Conservation (phyloP, 371 early-diverging fungal species). For the Haplosporangium sp. region DNA sequence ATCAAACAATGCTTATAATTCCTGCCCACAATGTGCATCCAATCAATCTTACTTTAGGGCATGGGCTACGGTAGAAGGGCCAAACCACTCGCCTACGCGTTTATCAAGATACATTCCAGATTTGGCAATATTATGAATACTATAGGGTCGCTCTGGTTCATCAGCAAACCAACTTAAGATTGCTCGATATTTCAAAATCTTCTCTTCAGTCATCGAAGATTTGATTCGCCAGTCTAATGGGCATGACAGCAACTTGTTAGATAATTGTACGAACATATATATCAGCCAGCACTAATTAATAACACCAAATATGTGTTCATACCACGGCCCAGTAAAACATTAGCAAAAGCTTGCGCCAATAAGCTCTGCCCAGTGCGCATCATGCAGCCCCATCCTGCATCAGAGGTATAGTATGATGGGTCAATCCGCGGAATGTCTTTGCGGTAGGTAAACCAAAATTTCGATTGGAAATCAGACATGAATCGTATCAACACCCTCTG, state of each 20-base stretch:
- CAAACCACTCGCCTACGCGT: slow-evolving; percentile 96
- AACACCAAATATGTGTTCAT: slow-evolving; percentile 9
- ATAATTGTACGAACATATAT: too few species aligned
- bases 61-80: slow-evolving; percentile 91
- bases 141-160: slow-evolving; percentile 83
- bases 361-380: slow-evolving; percentile 95
- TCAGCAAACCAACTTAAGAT: slow-evolving; percentile 89
- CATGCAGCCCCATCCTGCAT: slow-evolving; percentile 98
- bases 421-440: slow-evolving; percentile 85
- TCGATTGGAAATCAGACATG: slow-evolving; percentile 42
- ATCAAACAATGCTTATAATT: background rate
- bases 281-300: too few species aligned
- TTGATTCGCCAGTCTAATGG: slow-evolving; percentile 32
- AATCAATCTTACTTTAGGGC: slow-evolving; percentile 77
- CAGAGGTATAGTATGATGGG: slow-evolving; percentile 85
- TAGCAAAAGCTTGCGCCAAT: slow-evolving; percentile 84
- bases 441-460: slow-evolving; percentile 94
- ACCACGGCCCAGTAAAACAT: slow-evolving; percentile 76
- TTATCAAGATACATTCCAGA: slow-evolving; percentile 86
- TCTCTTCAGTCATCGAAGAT: slow-evolving; percentile 10
- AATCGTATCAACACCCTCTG: slow-evolving; percentile 15
- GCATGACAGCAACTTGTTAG: too few species aligned
- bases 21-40: background rate
- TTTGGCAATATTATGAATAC: slow-evolving; percentile 90
- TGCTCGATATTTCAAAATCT: slow-evolving; percentile 41